Conservation (phyloP, 768 basidiomycete species). For the Naematelia aurantialba region DNA sequence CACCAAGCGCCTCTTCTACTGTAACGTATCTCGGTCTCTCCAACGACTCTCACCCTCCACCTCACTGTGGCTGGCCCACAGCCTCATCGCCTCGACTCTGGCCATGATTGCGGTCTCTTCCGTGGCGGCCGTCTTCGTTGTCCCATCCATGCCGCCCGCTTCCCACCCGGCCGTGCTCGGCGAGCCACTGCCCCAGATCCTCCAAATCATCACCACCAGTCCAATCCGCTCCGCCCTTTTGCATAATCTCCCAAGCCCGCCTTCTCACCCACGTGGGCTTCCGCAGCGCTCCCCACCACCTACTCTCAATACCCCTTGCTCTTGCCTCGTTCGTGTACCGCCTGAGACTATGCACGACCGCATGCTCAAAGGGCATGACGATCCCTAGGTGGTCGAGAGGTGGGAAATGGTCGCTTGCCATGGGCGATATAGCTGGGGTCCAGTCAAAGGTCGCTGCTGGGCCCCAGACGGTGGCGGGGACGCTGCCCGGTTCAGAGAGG, state of each 20-base stretch:
- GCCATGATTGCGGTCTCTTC: neutral
- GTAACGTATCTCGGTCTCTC: no score
- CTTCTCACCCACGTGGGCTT: conserved; percentile 12
- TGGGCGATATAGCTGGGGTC: conserved; percentile 21
- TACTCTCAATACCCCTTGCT: conserved; percentile 15
- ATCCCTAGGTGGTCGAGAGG: conserved; percentile 9
- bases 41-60: no score
- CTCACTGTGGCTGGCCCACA: no score
- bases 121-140: neutral
- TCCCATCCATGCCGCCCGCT: neutral
- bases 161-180: neutral
- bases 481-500: conserved; percentile 10
- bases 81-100: no score
- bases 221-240: conserved; percentile 11
- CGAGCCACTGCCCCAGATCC: conserved; percentile 9
- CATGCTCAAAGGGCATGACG: neutral
- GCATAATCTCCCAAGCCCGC: conserved; percentile 11
- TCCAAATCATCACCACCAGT: conserved; percentile 23
- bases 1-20: no score
- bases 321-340: conserved; percentile 3
- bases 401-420: conserved; percentile 28
- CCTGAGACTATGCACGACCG: conserved; percentile 3
- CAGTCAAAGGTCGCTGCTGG: conserved; percentile 20
- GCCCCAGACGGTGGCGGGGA: conserved; percentile 7
- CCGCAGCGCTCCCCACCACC: conserved; percentile 25